Percentiles rank a stretch among this genome's conserved stretches.
phyloP scores from a whole-genome alignment of 192 early-diverging fungal genomes.

The Paraglomus brasilianum region DNA sequence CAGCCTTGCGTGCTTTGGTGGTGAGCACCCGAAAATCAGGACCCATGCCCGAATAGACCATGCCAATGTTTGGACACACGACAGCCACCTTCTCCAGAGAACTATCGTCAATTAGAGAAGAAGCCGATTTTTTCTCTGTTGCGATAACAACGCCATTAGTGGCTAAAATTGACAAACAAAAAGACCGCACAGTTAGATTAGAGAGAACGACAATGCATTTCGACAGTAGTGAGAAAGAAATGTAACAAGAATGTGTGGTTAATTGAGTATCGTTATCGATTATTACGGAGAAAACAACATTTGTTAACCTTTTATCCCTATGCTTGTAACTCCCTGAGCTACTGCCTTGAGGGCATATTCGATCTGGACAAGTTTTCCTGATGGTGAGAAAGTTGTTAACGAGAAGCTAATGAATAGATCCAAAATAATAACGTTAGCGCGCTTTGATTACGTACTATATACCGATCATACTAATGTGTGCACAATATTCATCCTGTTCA shows the following conservation, averaged over 20 bases:
- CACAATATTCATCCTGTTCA: no score
- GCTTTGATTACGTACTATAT: no score
- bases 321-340: constrained; percentile 80
- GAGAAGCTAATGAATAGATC: constrained; percentile 73
- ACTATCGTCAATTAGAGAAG: constrained; percentile 89
- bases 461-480: no score
- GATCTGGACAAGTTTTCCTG: constrained; percentile 98
- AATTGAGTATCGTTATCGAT: background rate
- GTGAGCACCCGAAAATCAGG: constrained; percentile 96
- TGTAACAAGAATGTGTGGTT: background rate
- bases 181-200: background rate
- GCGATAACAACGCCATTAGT: constrained; percentile 97
- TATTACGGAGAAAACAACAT: background rate
- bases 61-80: constrained; percentile 91
- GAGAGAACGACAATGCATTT: background rate
- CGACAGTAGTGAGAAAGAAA: background rate
- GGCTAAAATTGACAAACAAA: constrained; percentile 49
- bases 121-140: constrained; percentile 94
- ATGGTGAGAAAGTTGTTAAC: constrained; percentile 98
- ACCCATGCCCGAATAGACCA: constrained; percentile 99
- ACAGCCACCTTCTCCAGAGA: constrained; percentile 88
- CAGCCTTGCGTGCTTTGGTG: constrained; percentile 92
- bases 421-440: background rate
- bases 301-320: constrained; percentile 87
- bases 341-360: constrained; percentile 97